Evolutionary conservation across 1,284 basidiomycete genomes (phyloP), one percentile per base, ranked within the genome.

Genomic region (Lignosus rhinocerotis): DNA sequence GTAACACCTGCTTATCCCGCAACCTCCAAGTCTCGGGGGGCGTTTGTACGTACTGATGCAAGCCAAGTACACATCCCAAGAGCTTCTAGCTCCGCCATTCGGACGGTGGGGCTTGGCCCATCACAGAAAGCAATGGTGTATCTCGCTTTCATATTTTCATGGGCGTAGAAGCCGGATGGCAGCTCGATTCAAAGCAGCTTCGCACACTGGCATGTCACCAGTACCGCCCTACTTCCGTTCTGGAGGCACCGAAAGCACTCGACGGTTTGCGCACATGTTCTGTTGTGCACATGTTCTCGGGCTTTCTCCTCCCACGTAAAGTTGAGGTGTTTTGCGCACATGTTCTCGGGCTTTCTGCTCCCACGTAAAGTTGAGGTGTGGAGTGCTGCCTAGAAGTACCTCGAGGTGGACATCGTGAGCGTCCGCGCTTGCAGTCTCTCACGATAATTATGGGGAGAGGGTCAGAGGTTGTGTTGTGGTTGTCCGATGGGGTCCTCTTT

Each of bases 321-420:
- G 8, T 36, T 59, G 58, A 58, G 55, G 38, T 44, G 8, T 44
- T n/a, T n/a, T n/a, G n/a, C n/a, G n/a, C 61, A 60, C 61, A 60
- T 60, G 61, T n/a, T 39, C 53, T 25, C 21, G 36, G 5, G 14
- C 16, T 21, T 31, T 50, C 38, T n/a, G n/a, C 11, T 30, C 1
- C 53, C 57, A 63, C 62, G 62, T 63, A 63, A 63, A 58, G 9
- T 36, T 60, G 58, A 58, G 55, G 38, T 45, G 8, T 45, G 41
- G 44, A 32, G 42, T 50, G 33, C 16, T 21, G 14, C 25, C 21
- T 42, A 46, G 41, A 43, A 5, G 33, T 43, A 21, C 55, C 57
- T 55, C 55, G 25, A 47, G 53, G 46, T 50, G 53, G 39, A 45
- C 43, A 43, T 17, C n/a, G 1, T 19, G 41, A 17, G 19, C 16